Evolutionary conservation across 345 rosid species (phyloP).

Genomic region (Alliaria petiolata): DNA sequence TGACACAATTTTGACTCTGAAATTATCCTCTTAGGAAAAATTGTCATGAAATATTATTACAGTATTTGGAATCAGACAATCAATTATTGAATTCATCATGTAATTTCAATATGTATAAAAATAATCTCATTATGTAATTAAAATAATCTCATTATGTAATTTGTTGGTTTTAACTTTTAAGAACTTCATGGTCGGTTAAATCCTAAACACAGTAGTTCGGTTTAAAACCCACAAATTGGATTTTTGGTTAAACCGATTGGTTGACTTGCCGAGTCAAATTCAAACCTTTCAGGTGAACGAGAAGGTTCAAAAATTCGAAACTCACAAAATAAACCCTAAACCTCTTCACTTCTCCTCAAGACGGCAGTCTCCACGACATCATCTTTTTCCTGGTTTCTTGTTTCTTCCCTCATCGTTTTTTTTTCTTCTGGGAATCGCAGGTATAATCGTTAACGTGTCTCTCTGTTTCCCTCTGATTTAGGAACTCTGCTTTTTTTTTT

Average conservation of each 20-base stretch:
- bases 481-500: too few species aligned
- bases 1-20: too few species aligned
- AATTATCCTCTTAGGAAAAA: too few species aligned
- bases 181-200: too few species aligned
- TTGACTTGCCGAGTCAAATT: neutral
- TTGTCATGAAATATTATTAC: too few species aligned
- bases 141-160: too few species aligned
- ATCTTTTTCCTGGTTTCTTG: neutral
- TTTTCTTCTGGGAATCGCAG: neutral
- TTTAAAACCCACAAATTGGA: neutral
- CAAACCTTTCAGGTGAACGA: neutral
- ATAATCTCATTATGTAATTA: too few species aligned
- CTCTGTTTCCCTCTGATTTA: neutral
- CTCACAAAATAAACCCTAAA: neutral
- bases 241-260: neutral
- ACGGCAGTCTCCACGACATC: neutral
- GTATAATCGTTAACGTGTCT: neutral
- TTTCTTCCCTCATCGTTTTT: neutral
- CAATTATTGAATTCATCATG: too few species aligned
- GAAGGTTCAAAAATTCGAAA: neutral
- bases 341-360: slow-evolving; percentile 3
- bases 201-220: neutral
- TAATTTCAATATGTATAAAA: too few species aligned
- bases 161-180: too few species aligned
- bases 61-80: too few species aligned